These are phyloP conservation scores for Malassezia globosa DNA, from an alignment of 1,284 basidiomycete species.

Conservation along the genomic window DNA sequence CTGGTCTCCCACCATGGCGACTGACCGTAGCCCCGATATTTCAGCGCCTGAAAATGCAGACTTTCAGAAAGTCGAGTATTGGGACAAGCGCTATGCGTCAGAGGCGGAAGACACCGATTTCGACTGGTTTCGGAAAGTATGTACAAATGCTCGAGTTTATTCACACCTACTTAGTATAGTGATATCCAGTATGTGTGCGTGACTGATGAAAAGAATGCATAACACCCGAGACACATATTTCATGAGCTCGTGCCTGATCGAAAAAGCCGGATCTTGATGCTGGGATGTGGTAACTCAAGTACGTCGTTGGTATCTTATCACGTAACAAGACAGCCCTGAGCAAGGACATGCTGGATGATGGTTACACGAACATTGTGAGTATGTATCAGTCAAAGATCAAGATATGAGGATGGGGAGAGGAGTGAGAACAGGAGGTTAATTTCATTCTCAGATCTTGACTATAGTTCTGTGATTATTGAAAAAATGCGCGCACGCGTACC, in stretches of 20 bases:
- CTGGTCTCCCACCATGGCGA: not conserved
- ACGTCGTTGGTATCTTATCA: no score
- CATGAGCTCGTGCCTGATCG: constrained; percentile 26
- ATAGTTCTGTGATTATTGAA: constrained; percentile 23
- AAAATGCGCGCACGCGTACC: constrained; percentile 26
- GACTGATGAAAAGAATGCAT: not conserved
- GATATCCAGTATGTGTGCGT: constrained; percentile 11
- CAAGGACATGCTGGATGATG: constrained; percentile 25
- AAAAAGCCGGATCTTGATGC: constrained; percentile 31
- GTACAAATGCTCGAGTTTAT: not conserved
- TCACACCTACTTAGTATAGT: constrained; percentile 12
- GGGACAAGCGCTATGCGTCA: constrained; percentile 32
- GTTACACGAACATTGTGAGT: constrained; percentile 30
- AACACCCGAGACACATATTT: constrained; percentile 21
- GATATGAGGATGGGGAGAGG: no score
- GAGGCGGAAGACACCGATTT: constrained; percentile 25
- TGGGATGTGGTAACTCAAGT: constrained; percentile 41
- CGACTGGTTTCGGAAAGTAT: constrained; percentile 39
- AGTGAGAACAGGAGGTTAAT: no score
- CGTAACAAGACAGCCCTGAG: constrained; percentile 24
- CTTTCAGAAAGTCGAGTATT: constrained; percentile 30
- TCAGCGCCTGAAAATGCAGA: constrained; percentile 24
- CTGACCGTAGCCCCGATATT: not conserved
- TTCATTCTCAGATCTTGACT: constrained; percentile 14
- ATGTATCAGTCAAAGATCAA: constrained; percentile 8